phyloP scores from a whole-genome alignment of 2,329 filamentous ascomycete genomes.

The Xylariaceae sp. region DNA sequence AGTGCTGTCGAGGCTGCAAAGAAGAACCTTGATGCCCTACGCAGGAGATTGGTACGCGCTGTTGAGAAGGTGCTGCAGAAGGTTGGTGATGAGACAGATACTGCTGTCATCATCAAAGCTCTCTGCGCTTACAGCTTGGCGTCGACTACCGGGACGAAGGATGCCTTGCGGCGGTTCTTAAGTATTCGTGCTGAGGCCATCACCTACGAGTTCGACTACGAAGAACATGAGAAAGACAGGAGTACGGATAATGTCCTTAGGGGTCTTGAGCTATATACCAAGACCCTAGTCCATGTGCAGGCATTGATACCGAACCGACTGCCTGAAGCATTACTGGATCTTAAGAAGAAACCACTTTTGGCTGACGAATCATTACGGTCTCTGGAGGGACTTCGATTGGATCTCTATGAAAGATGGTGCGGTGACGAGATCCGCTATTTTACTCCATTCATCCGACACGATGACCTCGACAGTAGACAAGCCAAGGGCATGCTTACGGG shows the following conservation, averaged over 20 bases:
- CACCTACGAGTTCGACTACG: slow-evolving; percentile 53
- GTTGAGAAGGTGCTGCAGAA: slow-evolving; percentile 67
- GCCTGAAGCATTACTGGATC: slow-evolving; percentile 60
- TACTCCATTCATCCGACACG: slow-evolving; percentile 80
- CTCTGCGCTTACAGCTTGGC: slow-evolving; percentile 79
- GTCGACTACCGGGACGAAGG: slow-evolving; percentile 73
- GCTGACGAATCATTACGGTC: slow-evolving; percentile 63
- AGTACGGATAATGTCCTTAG: slow-evolving; percentile 52
- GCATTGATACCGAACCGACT: slow-evolving; percentile 69
- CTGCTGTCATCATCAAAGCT: slow-evolving; percentile 61
- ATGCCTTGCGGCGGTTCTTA: slow-evolving; percentile 76
- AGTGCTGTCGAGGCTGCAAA: slow-evolving; percentile 55
- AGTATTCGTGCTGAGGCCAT: slow-evolving; percentile 68
- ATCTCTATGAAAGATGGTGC: slow-evolving; percentile 76
- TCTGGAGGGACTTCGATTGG: slow-evolving; percentile 69
- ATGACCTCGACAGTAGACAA: slow-evolving; percentile 62
- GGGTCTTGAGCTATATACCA: slow-evolving; percentile 69
- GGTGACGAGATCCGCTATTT: slow-evolving; percentile 79
- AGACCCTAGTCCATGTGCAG: slow-evolving; percentile 74
- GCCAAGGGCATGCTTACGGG: slow-evolving; percentile 56
- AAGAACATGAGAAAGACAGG: slow-evolving; percentile 39
- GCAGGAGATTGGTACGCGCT: slow-evolving; percentile 59
- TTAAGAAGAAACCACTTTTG: slow-evolving; percentile 69
- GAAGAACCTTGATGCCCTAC: slow-evolving; percentile 59
- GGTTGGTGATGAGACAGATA: slow-evolving; percentile 48